Base-by-base conservation (phyloP, 163 green algal species). In the Chlamydomonas reinhardtii region DNA sequence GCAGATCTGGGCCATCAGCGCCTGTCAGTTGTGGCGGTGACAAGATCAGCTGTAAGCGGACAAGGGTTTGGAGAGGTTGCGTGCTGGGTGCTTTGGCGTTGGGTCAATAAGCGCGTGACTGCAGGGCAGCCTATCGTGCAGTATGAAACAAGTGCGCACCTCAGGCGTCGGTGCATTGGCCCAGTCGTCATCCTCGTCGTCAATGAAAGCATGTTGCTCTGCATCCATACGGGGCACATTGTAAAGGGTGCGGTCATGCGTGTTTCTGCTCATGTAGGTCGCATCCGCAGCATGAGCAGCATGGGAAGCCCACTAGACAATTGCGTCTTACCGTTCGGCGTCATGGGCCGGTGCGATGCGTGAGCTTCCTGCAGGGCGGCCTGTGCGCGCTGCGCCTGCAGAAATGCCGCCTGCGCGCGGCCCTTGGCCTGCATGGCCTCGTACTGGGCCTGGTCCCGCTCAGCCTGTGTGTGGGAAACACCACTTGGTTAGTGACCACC, bases 1-100 rank as follows among this genome's bases (percentile, higher is more conserved):
- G 48, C 94, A 88, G 39, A 96, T 95, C 61, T 86, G 86, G 0
- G 88, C 88, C 70, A 95, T 72, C 77, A 96, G 62, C 4, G 80
- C 89, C 86, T 95, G 82, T 3, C n/a, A 8, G 0, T 4, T 4
- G 64, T 6, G 29, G 17, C 3, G 73, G 12, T 2, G 48, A 56
- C 12, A 2, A 56, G 48, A 17, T 17, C 5, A 19, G 9, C 14
- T 2, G 6, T 17, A 14, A 22, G 48, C 17, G 48, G 48, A 56
- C 11, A 22, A 56, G 70, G 25, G 25, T 11, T 8, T 62, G 70
- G 32, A 3, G 16, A 72, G n/a, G 8, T 37, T 37, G 29, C 3
- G 32, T 12, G 31, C 39, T 48, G 5, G 39, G 39, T 48, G 39
- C 8, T 5, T 48, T 48, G 39, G 39, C 5, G 39, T 48, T 48